Base-by-base conservation (phyloP, 2,329 filamentous ascomycete species). In the Alternaria conjuncta region DNA sequence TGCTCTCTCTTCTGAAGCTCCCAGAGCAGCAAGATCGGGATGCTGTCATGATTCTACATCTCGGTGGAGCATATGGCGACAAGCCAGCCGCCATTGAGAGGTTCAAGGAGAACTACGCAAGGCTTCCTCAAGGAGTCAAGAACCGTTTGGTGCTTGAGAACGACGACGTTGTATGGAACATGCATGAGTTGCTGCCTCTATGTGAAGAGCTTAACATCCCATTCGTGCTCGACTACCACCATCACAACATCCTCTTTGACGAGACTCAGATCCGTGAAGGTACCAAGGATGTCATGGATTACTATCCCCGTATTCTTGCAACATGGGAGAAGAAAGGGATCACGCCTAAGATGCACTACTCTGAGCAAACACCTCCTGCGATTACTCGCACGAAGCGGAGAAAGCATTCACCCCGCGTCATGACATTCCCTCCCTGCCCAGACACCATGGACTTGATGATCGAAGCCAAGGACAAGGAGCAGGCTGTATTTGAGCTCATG, bases 381-480 rank as follows among this genome's bases (percentile, higher is more conserved):
- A 87, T 97, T 44, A 97, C 94, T 1, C 87, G 86, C 0, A 86
- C 89, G 0, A 91, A 97, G 69, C 85, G 94, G 26, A 87, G 95
- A 62, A 97, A 97, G 79, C 95, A 98, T 75, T 93, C 89, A 36
- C 86, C 93, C 0, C 87, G 95, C 9, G 93, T 97, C 2, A 86
- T 86, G 68, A 92, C 89, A 1, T 80, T 98, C 1, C 95, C 95
- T 1, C 94, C 95, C 0, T 97, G 95, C 72, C 85, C 89, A 5
- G 83, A 88, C 1, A 89, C 91, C 30, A 96, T 96, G 91, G 95
- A 97, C 75, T 84, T 98, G n/a, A 98, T 98, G 95, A 97, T 98
- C 64, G 95, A 98, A 82, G 95, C 95, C 51, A 98, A 98, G 78
- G 95, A 97, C 76, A 98, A 98, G 80, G 95, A 98, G 78, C 95